Evolutionary conservation across 768 basidiomycete species (phyloP).

Genomic region (Tulasnella sp.): DNA sequence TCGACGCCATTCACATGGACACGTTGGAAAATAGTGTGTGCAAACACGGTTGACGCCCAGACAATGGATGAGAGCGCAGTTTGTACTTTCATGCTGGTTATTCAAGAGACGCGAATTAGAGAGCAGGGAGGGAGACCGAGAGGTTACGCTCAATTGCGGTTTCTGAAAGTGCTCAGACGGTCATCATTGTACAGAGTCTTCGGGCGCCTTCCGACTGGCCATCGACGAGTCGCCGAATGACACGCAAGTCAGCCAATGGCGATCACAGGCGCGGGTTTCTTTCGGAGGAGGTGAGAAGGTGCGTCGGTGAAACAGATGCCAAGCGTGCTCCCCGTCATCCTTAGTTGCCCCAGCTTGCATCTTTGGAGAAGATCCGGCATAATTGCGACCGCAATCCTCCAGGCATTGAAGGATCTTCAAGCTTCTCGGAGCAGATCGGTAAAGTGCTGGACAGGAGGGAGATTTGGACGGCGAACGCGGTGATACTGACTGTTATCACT

Average conservation of each 20-base stretch:
- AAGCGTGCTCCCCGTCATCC: not conserved
- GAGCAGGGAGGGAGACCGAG: not conserved
- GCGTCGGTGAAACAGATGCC: not conserved
- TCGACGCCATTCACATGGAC: constrained; percentile 3
- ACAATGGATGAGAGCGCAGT: not conserved
- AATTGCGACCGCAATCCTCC: not conserved
- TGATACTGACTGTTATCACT: too few species aligned
- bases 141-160: not conserved
- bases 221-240: not conserved
- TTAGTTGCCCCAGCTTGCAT: not conserved
- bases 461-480: too few species aligned
- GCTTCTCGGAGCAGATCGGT: not conserved
- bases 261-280: not conserved
- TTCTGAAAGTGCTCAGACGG: not conserved
- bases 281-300: not conserved
- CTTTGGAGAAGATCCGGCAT: not conserved
- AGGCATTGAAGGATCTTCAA: not conserved
- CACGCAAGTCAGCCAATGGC: not conserved
- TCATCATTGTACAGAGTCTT: not conserved
- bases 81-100: not conserved
- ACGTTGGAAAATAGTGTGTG: constrained; percentile 8
- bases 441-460: not conserved
- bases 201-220: not conserved
- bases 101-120: not conserved
- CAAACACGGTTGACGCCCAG: not conserved